A percentile compares a stretch with the other conserved stretches of the same genome.
Evolutionary conservation across 176 grass and related monocot species (phyloP).

Genomic region (Paspalum notatum): DNA sequence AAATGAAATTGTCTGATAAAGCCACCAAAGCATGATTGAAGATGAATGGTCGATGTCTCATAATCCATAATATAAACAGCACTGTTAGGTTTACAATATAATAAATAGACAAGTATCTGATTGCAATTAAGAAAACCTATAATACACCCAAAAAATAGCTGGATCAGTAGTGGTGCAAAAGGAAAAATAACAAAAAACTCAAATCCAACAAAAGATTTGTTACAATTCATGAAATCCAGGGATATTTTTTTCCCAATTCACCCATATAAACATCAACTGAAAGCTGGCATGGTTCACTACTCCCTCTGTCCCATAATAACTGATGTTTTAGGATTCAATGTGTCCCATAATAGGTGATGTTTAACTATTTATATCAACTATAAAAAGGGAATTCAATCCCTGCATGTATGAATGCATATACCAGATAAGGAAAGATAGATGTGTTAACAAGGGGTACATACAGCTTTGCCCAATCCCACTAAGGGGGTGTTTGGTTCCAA

Average conservation of each 20-base stretch:
- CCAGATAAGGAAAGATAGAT: too few relatives aligned
- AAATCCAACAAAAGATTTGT: neutral
- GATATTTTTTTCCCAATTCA: neutral
- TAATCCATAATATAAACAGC: neutral
- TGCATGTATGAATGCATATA: too few relatives aligned
- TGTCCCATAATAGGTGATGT: too few relatives aligned
- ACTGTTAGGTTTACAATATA: neutral
- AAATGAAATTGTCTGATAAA: neutral
- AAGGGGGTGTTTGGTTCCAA: too few relatives aligned
- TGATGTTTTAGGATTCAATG: too few relatives aligned
- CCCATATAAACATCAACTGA: conserved; percentile 6
- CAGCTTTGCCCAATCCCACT: too few relatives aligned
- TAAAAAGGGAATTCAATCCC: too few relatives aligned
- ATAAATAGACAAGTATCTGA: neutral
- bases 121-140: neutral
- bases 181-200: neutral
- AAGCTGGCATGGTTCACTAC: neutral
- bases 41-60: neutral
- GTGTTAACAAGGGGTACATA: too few relatives aligned
- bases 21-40: neutral
- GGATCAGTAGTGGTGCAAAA: neutral
- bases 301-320: too few relatives aligned
- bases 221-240: neutral
- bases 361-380: too few relatives aligned
- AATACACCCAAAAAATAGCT: neutral